A percentile compares a stretch with the other conserved stretches of the same genome.
Conservation (phyloP, 2,329 filamentous ascomycete species). For the Trichoderma cornu-damae region DNA sequence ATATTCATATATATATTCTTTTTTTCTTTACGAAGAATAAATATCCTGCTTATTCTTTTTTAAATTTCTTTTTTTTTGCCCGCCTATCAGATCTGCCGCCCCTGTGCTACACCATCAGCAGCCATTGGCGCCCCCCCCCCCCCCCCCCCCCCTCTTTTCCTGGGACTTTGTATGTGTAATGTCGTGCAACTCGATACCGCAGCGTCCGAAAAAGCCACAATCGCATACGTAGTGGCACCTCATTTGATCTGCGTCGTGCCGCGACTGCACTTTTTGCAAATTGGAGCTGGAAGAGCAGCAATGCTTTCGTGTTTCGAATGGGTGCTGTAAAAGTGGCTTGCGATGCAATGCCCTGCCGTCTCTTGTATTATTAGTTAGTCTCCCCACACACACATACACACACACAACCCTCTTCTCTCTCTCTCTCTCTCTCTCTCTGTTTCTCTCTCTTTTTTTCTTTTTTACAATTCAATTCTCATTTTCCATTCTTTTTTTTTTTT, state of each 20-base stretch:
- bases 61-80: neutral
- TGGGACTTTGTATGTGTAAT: constrained; percentile 3
- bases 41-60: too few relatives aligned
- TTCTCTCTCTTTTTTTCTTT: neutral
- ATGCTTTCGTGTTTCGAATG: neutral
- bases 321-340: neutral
- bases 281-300: neutral
- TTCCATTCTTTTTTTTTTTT: neutral
- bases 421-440: neutral
- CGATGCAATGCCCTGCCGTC: neutral
- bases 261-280: constrained; percentile 2
- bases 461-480: neutral
- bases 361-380: too few relatives aligned
- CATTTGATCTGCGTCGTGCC: constrained; percentile 8
- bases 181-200: constrained; percentile 8
- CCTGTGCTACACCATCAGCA: neutral
- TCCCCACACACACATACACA: too few relatives aligned
- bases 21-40: too few relatives aligned
- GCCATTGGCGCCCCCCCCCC: neutral
- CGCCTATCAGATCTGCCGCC: constrained; percentile 1
- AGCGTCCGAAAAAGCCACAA: neutral
- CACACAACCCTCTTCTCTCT: neutral
- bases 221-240: constrained; percentile 13
- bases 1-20: too few relatives aligned
- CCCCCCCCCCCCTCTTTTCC: neutral